Evolutionary conservation across 139 green algal genomes (phyloP), one percentile per base, ranked within the genome.

Genomic region (Trebouxia sp.): DNA sequence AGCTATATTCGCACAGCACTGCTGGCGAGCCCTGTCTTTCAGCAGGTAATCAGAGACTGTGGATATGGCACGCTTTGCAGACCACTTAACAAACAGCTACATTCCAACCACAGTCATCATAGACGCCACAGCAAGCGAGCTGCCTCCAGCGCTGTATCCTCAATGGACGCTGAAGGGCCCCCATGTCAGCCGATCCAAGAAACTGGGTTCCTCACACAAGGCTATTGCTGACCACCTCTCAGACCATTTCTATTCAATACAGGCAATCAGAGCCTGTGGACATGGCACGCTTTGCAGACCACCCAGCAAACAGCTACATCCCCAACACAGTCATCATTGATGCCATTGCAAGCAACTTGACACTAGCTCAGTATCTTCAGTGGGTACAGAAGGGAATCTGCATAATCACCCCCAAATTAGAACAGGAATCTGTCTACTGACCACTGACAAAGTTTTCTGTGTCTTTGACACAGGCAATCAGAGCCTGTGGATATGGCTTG

Each of bases 241-340:
- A n/a, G n/a, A n/a, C n/a, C n/a, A n/a, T n/a, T n/a, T 67, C 11
- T 67, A 10, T 30, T 38, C 22, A 11, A 58, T n/a, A 17, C 15
- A 58, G 76, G 76, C 43, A 86, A n/a, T 65, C 66, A 17, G 22
- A 90, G 83, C 78, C 82, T 0, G 83, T 76, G 15, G 89, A 95
- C 79, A 51, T 94, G 62, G 81, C 83, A 3, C 43, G 37, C 26
- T 94, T 99, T 58, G 89, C 82, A 42, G 65, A 89, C 12, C 85
- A 92, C 82, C 87, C 98, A 38, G 70, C 83, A 12, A 58, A 47
- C 35, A 89, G 86, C 85, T 94, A 92, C 85, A 84, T 98, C 30
- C 93, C 96, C 77, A 99, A 99, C 89, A 84, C 82, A 5, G 93
- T 97, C 65, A 95, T 99, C 80, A 80, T 99, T 10, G 96, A 99